Evolutionary conservation across 176 grass and related monocot species (phyloP).

Genomic region (Paspalum notatum): DNA sequence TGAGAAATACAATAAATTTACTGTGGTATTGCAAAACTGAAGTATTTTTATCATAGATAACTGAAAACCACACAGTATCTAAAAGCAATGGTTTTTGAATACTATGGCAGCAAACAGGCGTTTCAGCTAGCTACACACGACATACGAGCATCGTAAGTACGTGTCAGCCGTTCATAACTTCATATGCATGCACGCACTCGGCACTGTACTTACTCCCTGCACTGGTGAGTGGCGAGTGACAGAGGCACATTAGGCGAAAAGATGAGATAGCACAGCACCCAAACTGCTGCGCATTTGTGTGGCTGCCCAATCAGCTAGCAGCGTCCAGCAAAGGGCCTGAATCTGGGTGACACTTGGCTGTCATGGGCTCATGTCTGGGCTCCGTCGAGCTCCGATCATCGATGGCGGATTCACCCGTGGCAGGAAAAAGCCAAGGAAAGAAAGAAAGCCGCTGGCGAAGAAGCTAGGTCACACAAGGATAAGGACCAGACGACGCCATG

Average conservation of each 20-base stretch:
- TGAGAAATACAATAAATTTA: too few species aligned
- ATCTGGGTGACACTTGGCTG: conserved; percentile 38
- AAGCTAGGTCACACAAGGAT: conserved; percentile 29
- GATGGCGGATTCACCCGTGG: conserved; percentile 29
- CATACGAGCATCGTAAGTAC: not conserved
- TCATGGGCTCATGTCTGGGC: conserved; percentile 6
- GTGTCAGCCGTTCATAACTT: not conserved
- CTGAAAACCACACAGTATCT: too few species aligned
- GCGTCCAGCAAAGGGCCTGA: not conserved
- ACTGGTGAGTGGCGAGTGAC: not conserved
- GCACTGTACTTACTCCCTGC: not conserved
- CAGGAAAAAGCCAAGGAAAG: not conserved
- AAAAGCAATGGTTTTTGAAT: too few species aligned
- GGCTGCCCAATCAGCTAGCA: not conserved
- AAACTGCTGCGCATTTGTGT: not conserved
- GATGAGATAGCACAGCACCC: not conserved
- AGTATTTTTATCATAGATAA: too few species aligned
- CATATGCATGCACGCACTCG: not conserved
- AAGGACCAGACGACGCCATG: conserved; percentile 35
- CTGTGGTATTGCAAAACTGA: too few species aligned
- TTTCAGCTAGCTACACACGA: too few species aligned
- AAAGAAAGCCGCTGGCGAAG: not conserved
- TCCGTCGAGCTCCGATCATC: not conserved
- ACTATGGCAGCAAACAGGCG: too few species aligned
- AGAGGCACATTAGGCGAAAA: conserved; percentile 13